Evolutionary conservation across 2,329 filamentous ascomycete genomes (phyloP).

Genomic region (Metarhizium sp.): DNA sequence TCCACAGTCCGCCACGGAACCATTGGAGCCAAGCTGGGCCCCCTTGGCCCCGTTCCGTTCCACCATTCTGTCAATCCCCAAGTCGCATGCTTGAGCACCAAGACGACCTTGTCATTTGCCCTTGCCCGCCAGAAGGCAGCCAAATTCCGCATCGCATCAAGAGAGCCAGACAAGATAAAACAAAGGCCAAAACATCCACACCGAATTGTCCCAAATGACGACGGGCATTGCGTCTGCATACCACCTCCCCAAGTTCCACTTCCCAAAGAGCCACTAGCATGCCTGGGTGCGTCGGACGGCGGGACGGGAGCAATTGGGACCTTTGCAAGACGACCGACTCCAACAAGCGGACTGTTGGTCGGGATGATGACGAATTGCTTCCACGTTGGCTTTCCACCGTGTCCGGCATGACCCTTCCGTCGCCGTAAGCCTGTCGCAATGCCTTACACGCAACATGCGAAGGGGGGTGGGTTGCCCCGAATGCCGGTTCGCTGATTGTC

Average conservation of each 20-base stretch:
- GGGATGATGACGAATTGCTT: background rate
- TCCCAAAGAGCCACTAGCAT: background rate
- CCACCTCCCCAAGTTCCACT: background rate
- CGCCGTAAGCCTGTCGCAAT: constrained; percentile 3
- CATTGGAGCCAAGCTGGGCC: too few species aligned
- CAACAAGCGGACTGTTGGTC: too few species aligned
- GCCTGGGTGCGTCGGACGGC: too few species aligned
- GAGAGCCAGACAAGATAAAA: background rate
- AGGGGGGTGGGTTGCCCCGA: constrained; percentile 4
- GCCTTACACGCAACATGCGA: background rate
- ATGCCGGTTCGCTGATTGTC: constrained; percentile 1
- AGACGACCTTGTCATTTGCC: too few species aligned
- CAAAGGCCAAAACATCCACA: background rate
- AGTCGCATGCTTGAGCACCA: background rate
- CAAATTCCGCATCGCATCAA: background rate
- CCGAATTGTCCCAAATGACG: constrained; percentile 1
- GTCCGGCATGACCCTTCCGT: background rate
- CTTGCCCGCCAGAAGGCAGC: background rate
- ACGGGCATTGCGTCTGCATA: constrained; percentile 1
- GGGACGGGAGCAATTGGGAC: background rate
- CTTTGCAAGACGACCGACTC: background rate
- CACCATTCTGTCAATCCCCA: background rate
- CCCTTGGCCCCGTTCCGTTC: too few species aligned
- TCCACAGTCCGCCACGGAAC: too few species aligned
- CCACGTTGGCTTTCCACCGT: background rate